These are phyloP conservation scores for Aspergillus fumigatus DNA, from an alignment of 2,329 filamentous ascomycete species.

Conservation along the genomic window DNA sequence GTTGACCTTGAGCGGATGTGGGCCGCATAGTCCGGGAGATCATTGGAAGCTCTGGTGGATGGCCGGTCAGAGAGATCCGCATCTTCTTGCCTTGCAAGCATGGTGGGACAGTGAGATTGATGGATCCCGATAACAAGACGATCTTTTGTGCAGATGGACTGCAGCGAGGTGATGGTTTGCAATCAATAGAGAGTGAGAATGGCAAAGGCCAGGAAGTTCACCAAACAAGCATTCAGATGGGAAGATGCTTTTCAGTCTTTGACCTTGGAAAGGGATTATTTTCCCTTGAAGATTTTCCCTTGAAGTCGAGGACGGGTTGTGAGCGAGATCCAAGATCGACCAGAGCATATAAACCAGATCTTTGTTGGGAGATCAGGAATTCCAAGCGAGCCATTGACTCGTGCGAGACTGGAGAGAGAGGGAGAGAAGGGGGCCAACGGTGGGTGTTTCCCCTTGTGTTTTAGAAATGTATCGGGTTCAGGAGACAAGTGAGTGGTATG, in stretches of 20 bases:
- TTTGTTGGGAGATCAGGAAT: background rate
- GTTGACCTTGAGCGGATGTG: constrained; percentile 35
- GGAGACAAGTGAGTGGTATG: background rate
- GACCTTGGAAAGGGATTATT: background rate
- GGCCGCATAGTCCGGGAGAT: constrained; percentile 29
- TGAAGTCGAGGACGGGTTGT: background rate
- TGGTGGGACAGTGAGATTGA: constrained; percentile 9
- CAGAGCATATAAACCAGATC: background rate
- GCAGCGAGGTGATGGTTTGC: background rate
- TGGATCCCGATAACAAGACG: background rate
- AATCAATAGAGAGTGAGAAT: background rate
- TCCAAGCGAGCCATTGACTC: background rate
- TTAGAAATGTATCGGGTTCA: background rate
- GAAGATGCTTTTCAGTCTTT: background rate
- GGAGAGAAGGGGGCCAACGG: background rate
- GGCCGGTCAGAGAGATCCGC: constrained; percentile 21
- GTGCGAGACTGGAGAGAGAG: background rate
- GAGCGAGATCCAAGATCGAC: background rate
- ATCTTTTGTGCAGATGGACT: background rate
- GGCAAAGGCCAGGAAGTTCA: background rate
- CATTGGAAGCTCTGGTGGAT: constrained; percentile 28
- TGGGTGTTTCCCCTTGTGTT: constrained; percentile 1
- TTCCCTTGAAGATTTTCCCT: background rate
- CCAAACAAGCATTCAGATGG: background rate
- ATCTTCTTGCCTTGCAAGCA: constrained; percentile 10